Conservation (phyloP, 2,329 filamentous ascomycete species). For the Nemania sp. region DNA sequence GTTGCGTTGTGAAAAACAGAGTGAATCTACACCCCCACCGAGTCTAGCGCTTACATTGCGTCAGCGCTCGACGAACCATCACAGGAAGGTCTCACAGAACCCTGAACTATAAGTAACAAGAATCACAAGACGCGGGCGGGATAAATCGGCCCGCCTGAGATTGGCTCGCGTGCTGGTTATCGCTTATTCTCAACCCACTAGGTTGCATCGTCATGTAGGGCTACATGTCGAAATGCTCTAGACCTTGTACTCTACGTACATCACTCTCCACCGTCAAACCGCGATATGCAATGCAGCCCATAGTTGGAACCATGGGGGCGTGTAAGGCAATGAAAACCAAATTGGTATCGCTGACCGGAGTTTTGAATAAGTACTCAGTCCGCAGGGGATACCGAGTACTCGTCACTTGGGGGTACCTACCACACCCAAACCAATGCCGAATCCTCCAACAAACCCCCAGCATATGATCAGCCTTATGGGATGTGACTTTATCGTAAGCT, state of each 20-base stretch:
- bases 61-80: slow-evolving; percentile 36
- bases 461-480: slow-evolving; percentile 39
- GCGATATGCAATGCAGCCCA: slow-evolving; percentile 25
- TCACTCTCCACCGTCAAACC: slow-evolving; percentile 6
- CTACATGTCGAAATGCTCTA: slow-evolving; percentile 29
- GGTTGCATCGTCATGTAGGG: slow-evolving; percentile 34
- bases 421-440: slow-evolving; percentile 35
- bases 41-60: slow-evolving; percentile 42
- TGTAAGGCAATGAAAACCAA: slow-evolving; percentile 16
- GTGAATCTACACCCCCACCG: slow-evolving; percentile 33
- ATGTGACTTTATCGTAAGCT: slow-evolving; percentile 33
- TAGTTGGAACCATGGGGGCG: slow-evolving; percentile 3
- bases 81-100: slow-evolving; percentile 37
- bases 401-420: slow-evolving; percentile 28
- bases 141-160: slow-evolving; percentile 23
- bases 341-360: slow-evolving; percentile 29
- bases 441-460: slow-evolving; percentile 29
- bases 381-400: slow-evolving; percentile 17
- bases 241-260: slow-evolving; percentile 26
- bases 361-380: slow-evolving; percentile 4
- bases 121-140: slow-evolving; percentile 30
- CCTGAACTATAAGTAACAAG: slow-evolving; percentile 20
- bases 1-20: slow-evolving; percentile 30
- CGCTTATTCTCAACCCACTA: slow-evolving; percentile 22
- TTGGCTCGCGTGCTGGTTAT: slow-evolving; percentile 28